phyloP scores from a whole-genome alignment of 2,329 filamentous ascomycete genomes.

The Bipolaris gigantea region DNA sequence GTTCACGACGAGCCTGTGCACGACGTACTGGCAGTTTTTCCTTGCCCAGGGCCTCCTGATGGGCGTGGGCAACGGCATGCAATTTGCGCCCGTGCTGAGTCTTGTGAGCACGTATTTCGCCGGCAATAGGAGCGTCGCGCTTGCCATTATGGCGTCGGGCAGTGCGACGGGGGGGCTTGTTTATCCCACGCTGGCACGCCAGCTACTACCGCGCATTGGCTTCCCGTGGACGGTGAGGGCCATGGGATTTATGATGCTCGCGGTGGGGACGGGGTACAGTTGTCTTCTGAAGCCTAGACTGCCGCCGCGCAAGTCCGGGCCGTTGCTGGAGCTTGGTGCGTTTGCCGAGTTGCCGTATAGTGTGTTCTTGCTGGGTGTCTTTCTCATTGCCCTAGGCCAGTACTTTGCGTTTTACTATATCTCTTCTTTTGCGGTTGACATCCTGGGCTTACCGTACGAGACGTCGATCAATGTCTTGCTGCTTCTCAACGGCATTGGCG shows the following conservation, averaged over 20 bases:
- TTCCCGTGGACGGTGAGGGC: conserved; percentile 67
- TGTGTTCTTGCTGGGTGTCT: conserved; percentile 41
- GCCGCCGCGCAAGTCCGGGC: conserved; percentile 49
- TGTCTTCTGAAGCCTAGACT: conserved; percentile 47
- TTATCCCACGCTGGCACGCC: conserved; percentile 59
- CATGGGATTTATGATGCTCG: conserved; percentile 62
- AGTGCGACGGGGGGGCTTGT: conserved; percentile 65
- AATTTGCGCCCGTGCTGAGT: conserved; percentile 39
- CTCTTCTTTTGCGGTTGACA: conserved; percentile 44
- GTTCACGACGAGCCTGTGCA: conserved; percentile 56
- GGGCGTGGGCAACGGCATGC: conserved; percentile 41
- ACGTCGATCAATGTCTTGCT: conserved; percentile 60
- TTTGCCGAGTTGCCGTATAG: conserved; percentile 48
- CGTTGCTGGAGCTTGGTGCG: conserved; percentile 47
- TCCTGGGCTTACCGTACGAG: conserved; percentile 52
- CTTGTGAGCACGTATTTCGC: conserved; percentile 59
- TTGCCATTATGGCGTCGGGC: conserved; percentile 63
- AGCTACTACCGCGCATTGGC: conserved; percentile 61
- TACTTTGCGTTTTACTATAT: conserved; percentile 54
- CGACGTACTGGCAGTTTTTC: conserved; percentile 53
- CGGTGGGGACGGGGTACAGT: conserved; percentile 42
- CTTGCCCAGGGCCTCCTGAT: conserved; percentile 42
- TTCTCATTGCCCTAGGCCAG: conserved; percentile 40
- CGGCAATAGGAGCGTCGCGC: conserved; percentile 60
- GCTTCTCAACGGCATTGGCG: conserved; percentile 60